Evolutionary conservation across 208 protist genomes (phyloP).

Genomic region (Wallacemonas sp.): DNA sequence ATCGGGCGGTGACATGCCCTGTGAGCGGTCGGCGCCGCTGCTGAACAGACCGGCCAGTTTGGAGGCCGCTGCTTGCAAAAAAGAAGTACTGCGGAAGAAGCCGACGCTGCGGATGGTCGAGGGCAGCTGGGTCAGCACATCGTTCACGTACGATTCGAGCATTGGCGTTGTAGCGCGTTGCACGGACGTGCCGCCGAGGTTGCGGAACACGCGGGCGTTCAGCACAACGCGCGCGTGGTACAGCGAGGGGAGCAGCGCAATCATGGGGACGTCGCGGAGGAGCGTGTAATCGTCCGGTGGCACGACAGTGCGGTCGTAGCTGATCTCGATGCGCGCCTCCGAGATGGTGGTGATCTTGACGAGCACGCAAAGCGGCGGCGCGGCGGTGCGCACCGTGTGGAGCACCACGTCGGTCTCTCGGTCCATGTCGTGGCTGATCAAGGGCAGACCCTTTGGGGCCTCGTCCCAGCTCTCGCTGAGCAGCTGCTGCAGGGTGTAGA

Average conservation of each 20-base stretch:
- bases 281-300: constrained; percentile 52
- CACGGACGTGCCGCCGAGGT: background rate
- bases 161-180: background rate
- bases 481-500: constrained; percentile 54
- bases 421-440: background rate
- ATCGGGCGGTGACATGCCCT: background rate
- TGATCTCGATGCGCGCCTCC: constrained; percentile 40
- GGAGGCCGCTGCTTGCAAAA: constrained; percentile 1
- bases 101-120: constrained; percentile 4
- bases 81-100: constrained; percentile 4
- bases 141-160: background rate
- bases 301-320: constrained; percentile 51
- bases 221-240: constrained; percentile 49
- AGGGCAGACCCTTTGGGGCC: background rate
- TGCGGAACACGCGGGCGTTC: background rate
- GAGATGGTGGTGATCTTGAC: constrained; percentile 36
- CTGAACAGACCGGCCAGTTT: constrained; percentile 5
- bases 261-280: constrained; percentile 43
- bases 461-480: background rate
- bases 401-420: background rate
- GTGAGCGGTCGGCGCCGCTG: background rate
- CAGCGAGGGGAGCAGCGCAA: constrained; percentile 55
- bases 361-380: constrained; percentile 22
- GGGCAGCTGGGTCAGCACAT: background rate
- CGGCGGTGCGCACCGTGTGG: background rate